Evolutionary conservation across 345 rosid species (phyloP), one percentile per base, ranked within the genome.

Genomic region (Salix koriyanagi): DNA sequence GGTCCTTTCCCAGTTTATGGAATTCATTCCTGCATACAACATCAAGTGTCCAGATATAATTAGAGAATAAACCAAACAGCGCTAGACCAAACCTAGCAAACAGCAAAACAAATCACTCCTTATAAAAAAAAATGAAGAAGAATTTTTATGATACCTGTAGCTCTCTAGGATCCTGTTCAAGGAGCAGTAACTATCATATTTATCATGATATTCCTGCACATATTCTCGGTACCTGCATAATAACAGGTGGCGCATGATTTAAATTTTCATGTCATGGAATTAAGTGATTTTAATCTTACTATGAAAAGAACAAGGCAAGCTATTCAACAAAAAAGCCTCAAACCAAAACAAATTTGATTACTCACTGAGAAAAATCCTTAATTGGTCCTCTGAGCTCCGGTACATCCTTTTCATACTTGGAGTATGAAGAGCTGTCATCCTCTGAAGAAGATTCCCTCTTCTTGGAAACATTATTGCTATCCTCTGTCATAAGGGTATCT

Each of bases 331-430:
- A 26, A 37, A 4, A 64, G 25, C 68, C 60, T 23, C 34, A 68
- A 74, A n/a, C 50, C 18, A 69, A 74, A 37, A 42, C 21, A 23
- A 65, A 75, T 21, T 39, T 9, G 64, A 78, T 46, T 74, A 89
- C 99, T 86, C 85, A 96, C 99, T 93, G 98, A 69, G 87, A 72
- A 60, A 81, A 84, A 82, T 91, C 97, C 84, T 81, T 89, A 71
- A 96, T 90, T 46, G 88, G 89, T 56, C 94, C 98, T 84, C 85
- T 91, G 34, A 82, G 81, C 83, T 96, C 99, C 23, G 98, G 91
- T 71, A 75, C 87, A 84, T 91, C 91, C 81, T 91, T 96, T 67
- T 90, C 94, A 72, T 91, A 92, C 85, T 93, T 96, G 34, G 86
- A 85, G 81, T 85, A 96, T 66, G 91, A 80, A 80, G 79, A 81